Percentiles rank a stretch among this genome's conserved stretches.
Conservation (phyloP, 306 rosid genomes). For the Cicer bijugum region DNA sequence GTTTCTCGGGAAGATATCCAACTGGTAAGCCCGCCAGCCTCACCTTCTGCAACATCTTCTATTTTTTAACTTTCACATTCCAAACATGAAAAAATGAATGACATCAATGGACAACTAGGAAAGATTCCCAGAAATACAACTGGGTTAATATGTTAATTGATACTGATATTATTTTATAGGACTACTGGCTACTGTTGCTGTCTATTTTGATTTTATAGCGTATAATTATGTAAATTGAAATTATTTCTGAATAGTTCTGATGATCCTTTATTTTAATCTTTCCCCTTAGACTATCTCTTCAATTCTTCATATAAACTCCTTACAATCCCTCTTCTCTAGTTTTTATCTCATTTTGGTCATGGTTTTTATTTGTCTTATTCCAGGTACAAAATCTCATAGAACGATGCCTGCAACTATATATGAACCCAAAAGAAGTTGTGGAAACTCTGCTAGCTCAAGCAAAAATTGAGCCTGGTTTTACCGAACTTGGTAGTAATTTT, state of each 20-base stretch:
- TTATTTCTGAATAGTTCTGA: background rate
- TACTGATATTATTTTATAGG: slow-evolving; percentile 13
- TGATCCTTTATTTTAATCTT: background rate
- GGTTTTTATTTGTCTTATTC: slow-evolving; percentile 36
- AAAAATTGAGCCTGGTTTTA: slow-evolving; percentile 83
- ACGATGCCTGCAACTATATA: slow-evolving; percentile 76
- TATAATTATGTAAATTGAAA: slow-evolving; percentile 4
- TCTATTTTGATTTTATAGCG: background rate
- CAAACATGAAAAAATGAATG: background rate
- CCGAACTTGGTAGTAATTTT: slow-evolving; percentile 69
- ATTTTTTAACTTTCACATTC: background rate
- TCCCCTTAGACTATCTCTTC: background rate
- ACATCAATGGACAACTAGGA: background rate
- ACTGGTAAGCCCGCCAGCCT: slow-evolving; percentile 51
- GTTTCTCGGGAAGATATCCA: slow-evolving; percentile 75
- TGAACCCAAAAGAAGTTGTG: slow-evolving; percentile 79
- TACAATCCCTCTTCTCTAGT: background rate
- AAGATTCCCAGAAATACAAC: background rate
- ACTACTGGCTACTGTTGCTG: background rate
- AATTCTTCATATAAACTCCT: background rate
- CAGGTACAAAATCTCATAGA: slow-evolving; percentile 87
- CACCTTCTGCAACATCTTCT: slow-evolving; percentile 3
- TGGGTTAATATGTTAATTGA: background rate
- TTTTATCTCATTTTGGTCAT: background rate
- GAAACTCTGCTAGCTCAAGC: slow-evolving; percentile 65